Evolutionary conservation across 306 rosid species (phyloP).

Genomic region (Mimosa pudica): DNA sequence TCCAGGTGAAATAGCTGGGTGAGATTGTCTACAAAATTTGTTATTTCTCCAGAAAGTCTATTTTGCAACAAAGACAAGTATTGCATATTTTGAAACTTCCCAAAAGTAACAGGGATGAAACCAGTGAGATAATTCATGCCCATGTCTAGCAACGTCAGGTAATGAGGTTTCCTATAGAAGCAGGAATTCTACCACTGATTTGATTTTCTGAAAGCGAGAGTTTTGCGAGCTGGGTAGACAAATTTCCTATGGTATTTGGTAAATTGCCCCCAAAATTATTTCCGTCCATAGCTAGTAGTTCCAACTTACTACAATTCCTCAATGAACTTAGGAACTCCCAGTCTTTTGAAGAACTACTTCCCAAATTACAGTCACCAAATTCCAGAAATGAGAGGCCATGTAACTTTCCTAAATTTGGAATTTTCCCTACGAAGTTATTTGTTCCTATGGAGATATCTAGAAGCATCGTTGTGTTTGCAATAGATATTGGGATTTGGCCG

Average conservation of each 20-base stretch:
- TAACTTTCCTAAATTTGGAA: not conserved
- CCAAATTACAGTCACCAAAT: not conserved
- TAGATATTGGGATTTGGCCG: no score
- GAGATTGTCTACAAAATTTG: not conserved
- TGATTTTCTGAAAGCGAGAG: no score
- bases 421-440: no score
- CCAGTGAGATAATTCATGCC: not conserved
- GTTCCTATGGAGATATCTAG: no score
- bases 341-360: not conserved
- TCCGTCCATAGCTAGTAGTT: fast-evolving
- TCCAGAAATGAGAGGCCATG: not conserved
- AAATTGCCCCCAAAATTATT: not conserved
- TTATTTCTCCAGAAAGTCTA: not conserved
- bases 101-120: not conserved
- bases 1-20: not conserved
- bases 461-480: no score
- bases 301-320: not conserved
- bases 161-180: not conserved
- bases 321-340: not conserved
- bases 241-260: not conserved
- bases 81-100: not conserved
- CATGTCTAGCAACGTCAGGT: not conserved
- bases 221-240: not conserved
- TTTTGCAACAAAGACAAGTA: not conserved
- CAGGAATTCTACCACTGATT: no score